phyloP scores from a whole-genome alignment of 805 yeast species.

The Yarrowia deformans region DNA sequence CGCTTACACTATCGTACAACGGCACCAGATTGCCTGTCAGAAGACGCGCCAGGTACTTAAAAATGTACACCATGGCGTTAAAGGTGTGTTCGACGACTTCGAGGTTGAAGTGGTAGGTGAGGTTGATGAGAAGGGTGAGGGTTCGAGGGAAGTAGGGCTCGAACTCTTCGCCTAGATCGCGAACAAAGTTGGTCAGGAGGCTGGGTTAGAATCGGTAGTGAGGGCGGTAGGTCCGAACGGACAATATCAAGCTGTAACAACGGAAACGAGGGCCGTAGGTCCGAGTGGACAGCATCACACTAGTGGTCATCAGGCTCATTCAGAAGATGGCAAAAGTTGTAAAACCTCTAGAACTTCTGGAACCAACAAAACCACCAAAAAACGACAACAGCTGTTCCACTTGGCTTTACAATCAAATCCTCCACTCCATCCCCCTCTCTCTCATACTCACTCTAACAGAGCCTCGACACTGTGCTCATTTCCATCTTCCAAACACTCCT shows the following conservation, averaged over 20 bases:
- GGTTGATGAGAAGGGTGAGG: conserved; percentile 58
- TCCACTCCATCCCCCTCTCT: background rate
- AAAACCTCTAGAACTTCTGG: too few relatives aligned
- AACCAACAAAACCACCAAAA: too few relatives aligned
- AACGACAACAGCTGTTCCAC: too few relatives aligned
- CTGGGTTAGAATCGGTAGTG: conserved; percentile 40
- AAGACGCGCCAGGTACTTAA: conserved; percentile 79
- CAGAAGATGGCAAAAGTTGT: too few relatives aligned
- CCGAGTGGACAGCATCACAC: too few relatives aligned
- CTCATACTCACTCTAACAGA: conserved; percentile 61
- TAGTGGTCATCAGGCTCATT: too few relatives aligned
- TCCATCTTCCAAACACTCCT: conserved; percentile 57
- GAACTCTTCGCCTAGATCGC: conserved; percentile 92
- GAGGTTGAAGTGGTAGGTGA: conserved; percentile 57
- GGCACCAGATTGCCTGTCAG: conserved; percentile 69
- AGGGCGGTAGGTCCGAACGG: conserved; percentile 3
- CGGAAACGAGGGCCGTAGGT: too few relatives aligned
- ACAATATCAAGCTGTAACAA: background rate
- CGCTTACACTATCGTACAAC: conserved; percentile 59
- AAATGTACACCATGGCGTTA: conserved; percentile 83
- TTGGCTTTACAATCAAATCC: too few relatives aligned
- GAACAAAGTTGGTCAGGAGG: conserved; percentile 81
- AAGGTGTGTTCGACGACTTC: conserved; percentile 74
- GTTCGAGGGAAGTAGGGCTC: conserved; percentile 68
- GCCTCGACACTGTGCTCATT: conserved; percentile 83